Conservation (phyloP, 2,329 filamentous ascomycete species). For the Rutstroemia sp. region DNA sequence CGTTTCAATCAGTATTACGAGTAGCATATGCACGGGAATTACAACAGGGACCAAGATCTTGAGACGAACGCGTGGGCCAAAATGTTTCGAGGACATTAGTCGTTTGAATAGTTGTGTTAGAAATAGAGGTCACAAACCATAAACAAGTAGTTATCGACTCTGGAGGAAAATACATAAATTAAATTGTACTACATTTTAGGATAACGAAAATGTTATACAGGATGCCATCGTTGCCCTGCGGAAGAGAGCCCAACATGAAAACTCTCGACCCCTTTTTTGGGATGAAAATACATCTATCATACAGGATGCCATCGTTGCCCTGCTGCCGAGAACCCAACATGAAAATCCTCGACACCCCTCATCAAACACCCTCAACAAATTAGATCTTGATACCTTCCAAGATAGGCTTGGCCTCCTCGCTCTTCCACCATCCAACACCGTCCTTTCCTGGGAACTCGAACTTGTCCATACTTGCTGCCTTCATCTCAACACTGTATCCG, state of each 20-base stretch:
- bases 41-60: background rate
- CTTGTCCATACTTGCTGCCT: conserved; percentile 73
- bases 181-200: conserved; percentile 5
- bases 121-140: too few relatives aligned
- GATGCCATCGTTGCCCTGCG: conserved; percentile 28
- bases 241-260: conserved; percentile 27
- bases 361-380: background rate
- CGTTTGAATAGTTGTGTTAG: background rate
- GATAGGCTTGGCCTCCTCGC: conserved; percentile 40
- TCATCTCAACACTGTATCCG: conserved; percentile 93
- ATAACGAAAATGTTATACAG: conserved; percentile 15
- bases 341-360: conserved; percentile 20
- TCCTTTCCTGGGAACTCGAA: conserved; percentile 67
- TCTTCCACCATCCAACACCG: conserved; percentile 77
- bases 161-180: background rate
- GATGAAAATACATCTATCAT: conserved; percentile 12
- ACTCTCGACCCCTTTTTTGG: conserved; percentile 21
- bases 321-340: conserved; percentile 23
- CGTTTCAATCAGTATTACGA: too few relatives aligned
- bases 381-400: conserved; percentile 30
- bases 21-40: too few relatives aligned
- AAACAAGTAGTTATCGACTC: too few relatives aligned
- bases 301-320: conserved; percentile 28
- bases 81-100: background rate
- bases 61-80: background rate